Percentiles rank a stretch among this genome's conserved stretches.
Conservation (phyloP, 148 eudicot genomes). For the Chenopodium album region DNA sequence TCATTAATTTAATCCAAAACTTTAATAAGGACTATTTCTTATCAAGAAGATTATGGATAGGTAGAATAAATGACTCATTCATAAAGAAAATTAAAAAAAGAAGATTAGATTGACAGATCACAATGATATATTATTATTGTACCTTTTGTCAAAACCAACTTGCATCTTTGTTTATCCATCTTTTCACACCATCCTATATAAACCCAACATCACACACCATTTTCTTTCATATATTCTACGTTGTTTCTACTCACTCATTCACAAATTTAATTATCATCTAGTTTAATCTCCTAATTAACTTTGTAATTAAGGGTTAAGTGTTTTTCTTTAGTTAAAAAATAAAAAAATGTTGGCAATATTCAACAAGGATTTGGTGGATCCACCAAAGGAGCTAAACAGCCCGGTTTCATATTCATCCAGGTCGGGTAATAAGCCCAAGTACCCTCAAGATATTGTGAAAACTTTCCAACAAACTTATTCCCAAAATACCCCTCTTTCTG, state of each 20-base stretch:
- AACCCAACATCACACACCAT: not conserved
- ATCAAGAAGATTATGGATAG: no score
- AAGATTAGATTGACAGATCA: conserved; percentile 1
- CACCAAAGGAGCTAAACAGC: conserved; percentile 80
- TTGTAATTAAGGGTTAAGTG: not conserved
- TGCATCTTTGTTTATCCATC: not conserved
- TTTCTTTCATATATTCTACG: not conserved
- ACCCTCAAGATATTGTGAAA: conserved; percentile 53
- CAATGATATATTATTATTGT: not conserved
- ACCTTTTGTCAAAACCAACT: not conserved
- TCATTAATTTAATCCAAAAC: no score
- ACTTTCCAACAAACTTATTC: conserved; percentile 47
- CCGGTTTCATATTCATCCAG: conserved; percentile 34
- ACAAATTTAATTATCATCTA: not conserved
- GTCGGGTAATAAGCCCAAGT: conserved; percentile 36
- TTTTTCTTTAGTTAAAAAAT: not conserved
- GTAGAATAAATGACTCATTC: no score
- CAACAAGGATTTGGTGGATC: conserved; percentile 60
- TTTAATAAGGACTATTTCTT: no score
- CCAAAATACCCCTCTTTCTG: conserved; percentile 41
- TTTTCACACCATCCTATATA: not conserved
- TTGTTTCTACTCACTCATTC: not conserved
- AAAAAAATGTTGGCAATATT: conserved; percentile 71
- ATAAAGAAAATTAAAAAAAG: not conserved
- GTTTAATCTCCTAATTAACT: not conserved